Conservation (phyloP, 176 grass and related monocot genomes). For the Avena insularis region DNA sequence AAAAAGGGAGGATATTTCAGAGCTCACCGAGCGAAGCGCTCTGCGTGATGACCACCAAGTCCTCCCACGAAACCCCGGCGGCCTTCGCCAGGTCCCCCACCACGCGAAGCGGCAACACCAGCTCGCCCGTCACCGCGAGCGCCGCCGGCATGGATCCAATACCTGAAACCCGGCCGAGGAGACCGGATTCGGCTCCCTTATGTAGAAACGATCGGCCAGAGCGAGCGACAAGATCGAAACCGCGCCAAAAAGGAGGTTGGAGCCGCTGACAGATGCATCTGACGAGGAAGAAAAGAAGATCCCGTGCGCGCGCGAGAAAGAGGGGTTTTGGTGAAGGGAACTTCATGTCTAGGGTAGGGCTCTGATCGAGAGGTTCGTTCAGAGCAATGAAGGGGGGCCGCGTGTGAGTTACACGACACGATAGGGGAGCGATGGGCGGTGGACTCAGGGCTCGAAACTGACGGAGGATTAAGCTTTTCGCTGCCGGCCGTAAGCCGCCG, state of each 20-base stretch:
- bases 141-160: constrained; percentile 29
- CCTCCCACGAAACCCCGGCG: constrained; percentile 51
- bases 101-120: constrained; percentile 56
- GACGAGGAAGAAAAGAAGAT: background rate
- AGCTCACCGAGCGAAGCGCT: constrained; percentile 63
- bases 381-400: no score
- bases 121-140: constrained; percentile 64
- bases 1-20: no score
- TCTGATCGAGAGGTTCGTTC: no score
- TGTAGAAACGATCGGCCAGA: no score
- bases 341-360: no score
- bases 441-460: no score
- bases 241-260: background rate
- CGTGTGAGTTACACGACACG: no score
- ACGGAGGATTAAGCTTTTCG: no score
- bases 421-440: no score
- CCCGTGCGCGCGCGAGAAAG: background rate
- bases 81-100: constrained; percentile 52
- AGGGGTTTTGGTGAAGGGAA: background rate
- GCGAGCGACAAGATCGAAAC: background rate
- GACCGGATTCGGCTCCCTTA: no score
- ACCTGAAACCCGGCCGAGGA: background rate
- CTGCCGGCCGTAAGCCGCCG: no score
- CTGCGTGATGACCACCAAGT: constrained; percentile 70
- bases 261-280: background rate